Evolutionary conservation across 129 eudicot species (phyloP).

Genomic region (Artemisia tridentata): DNA sequence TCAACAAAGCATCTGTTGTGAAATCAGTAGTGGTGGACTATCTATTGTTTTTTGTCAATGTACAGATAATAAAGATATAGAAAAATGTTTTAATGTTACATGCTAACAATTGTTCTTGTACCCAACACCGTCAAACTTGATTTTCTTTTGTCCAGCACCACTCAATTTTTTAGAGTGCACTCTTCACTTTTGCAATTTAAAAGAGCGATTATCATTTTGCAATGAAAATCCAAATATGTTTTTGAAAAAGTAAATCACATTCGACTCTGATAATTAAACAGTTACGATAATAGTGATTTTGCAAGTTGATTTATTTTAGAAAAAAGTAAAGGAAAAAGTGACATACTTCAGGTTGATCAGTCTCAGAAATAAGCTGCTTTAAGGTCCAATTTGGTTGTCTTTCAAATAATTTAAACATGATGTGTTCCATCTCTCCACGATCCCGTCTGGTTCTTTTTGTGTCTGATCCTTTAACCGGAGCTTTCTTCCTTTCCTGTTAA

Average conservation of each 20-base stretch:
- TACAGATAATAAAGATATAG: not conserved
- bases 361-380: conserved; percentile 74
- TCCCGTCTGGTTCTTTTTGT: conserved; percentile 84
- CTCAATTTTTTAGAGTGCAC: not conserved
- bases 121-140: not conserved
- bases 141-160: not conserved
- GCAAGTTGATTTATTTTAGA: conserved; percentile 5
- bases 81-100: not conserved
- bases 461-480: conserved; percentile 62
- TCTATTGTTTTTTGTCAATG: not conserved
- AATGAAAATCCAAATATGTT: not conserved
- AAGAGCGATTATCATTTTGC: not conserved
- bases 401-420: conserved; percentile 86
- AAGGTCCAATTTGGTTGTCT: conserved; percentile 90
- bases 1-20: not conserved
- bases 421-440: conserved; percentile 90
- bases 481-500: conserved; percentile 65
- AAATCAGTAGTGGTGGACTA: not conserved
- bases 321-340: not conserved
- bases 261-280: not conserved
- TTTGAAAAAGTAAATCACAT: not conserved
- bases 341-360: conserved; percentile 92
- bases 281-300: not conserved
- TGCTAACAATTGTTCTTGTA: no score
- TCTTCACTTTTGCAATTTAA: not conserved